These are phyloP conservation scores for Monascus purpureus DNA, from an alignment of 495 filamentous ascomycete species.

Conservation along the genomic window DNA sequence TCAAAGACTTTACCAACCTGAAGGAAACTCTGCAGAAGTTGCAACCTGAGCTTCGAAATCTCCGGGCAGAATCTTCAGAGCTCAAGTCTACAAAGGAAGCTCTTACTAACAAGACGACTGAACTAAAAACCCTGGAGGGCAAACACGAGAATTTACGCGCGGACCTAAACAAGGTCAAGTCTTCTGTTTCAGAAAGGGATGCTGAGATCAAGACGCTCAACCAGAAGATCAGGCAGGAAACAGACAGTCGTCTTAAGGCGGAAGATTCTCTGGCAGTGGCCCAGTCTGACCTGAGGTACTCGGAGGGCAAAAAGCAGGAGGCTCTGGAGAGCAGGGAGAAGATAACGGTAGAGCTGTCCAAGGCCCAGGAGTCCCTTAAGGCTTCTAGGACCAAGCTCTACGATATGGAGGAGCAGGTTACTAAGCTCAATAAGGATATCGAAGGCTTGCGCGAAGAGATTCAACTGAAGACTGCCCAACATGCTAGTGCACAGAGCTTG, in stretches of 20 bases:
- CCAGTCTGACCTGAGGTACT: constrained; percentile 58
- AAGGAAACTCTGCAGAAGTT: constrained; percentile 65
- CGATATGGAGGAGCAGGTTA: constrained; percentile 57
- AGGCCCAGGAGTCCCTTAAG: constrained; percentile 53
- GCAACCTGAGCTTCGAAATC: constrained; percentile 66
- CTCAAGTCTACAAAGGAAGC: constrained; percentile 60
- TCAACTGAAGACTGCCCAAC: constrained; percentile 72
- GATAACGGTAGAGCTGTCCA: constrained; percentile 48
- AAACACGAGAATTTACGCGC: constrained; percentile 66
- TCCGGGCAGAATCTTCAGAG: constrained; percentile 61
- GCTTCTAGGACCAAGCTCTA: constrained; percentile 46
- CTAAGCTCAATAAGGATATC: constrained; percentile 49
- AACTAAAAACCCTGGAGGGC: constrained; percentile 61
- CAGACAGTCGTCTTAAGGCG: constrained; percentile 49
- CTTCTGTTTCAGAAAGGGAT: constrained; percentile 56
- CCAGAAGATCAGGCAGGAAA: constrained; percentile 63
- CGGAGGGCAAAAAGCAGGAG: constrained; percentile 66
- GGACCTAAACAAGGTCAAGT: constrained; percentile 56
- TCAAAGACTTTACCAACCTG: constrained; percentile 74
- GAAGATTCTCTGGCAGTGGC: constrained; percentile 62
- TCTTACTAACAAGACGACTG: constrained; percentile 48
- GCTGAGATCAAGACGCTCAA: constrained; percentile 61
- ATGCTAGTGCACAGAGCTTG: constrained; percentile 67
- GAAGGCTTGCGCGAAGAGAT: constrained; percentile 63
- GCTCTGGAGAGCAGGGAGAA: constrained; percentile 58